These are phyloP conservation scores for Aureobasidium sp. DNA, from an alignment of 2,329 filamentous ascomycete species.

Conservation along the genomic window DNA sequence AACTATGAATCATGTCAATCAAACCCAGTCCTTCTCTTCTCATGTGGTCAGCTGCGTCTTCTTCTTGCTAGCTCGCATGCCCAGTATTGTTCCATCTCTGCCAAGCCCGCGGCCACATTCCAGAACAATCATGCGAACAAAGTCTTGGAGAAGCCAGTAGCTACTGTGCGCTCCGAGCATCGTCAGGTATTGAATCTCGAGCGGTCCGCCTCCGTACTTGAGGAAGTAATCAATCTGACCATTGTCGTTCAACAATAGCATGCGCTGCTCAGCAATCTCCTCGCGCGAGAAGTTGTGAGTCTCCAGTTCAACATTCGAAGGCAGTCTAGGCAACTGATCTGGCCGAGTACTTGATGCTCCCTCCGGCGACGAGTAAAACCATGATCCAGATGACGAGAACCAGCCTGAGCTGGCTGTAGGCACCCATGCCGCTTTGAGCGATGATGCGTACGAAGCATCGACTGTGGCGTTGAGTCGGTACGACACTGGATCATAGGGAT, in stretches of 20 bases:
- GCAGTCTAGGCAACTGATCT: constrained; percentile 32
- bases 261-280: constrained; percentile 84
- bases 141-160: constrained; percentile 84
- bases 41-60: constrained; percentile 21
- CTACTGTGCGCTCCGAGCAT: constrained; percentile 94
- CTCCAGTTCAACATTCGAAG: constrained; percentile 70
- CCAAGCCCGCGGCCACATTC: constrained; percentile 76
- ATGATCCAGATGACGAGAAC: constrained; percentile 27
- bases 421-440: constrained; percentile 70
- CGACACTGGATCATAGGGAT: constrained; percentile 71
- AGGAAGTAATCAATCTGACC: constrained; percentile 91
- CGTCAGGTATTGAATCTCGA: constrained; percentile 94
- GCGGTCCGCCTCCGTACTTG: constrained; percentile 71
- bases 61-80: constrained; percentile 51
- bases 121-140: constrained; percentile 81
- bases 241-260: constrained; percentile 86
- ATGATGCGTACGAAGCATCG: constrained; percentile 69
- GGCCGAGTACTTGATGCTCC: constrained; percentile 25
- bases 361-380: constrained; percentile 6
- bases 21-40: background rate
- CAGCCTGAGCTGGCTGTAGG: constrained; percentile 58
- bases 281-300: constrained; percentile 92
- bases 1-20: background rate
- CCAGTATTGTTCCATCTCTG: constrained; percentile 48
- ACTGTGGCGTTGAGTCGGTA: constrained; percentile 89